Evolutionary conservation across 2,329 filamentous ascomycete genomes (phyloP).

Genomic region (Diaporthe australafricana): DNA sequence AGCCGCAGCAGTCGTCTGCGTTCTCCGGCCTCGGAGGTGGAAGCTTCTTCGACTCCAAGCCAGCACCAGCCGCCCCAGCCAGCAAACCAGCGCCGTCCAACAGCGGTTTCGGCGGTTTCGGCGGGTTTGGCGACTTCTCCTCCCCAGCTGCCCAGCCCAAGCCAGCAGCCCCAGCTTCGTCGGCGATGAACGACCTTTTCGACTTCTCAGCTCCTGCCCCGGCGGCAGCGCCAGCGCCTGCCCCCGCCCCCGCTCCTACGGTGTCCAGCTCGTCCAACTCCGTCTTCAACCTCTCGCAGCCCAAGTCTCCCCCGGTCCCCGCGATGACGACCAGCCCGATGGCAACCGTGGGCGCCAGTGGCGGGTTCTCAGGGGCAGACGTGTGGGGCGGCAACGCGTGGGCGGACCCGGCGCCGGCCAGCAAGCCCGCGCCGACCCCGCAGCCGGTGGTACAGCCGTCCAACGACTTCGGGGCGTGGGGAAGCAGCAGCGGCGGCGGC

Average conservation of each 20-base stretch:
- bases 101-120: slow-evolving; percentile 69
- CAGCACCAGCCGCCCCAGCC: slow-evolving; percentile 52
- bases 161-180: slow-evolving; percentile 58
- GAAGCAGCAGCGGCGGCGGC: slow-evolving; percentile 53
- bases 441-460: slow-evolving; percentile 54
- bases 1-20: slow-evolving; percentile 52
- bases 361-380: slow-evolving; percentile 64
- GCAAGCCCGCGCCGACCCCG: slow-evolving; percentile 59
- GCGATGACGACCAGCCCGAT: slow-evolving; percentile 51
- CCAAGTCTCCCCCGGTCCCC: slow-evolving; percentile 55
- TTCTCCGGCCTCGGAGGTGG: slow-evolving; percentile 75
- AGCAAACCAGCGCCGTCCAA: slow-evolving; percentile 50
- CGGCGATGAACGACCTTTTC: slow-evolving; percentile 82
- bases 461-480: slow-evolving; percentile 63
- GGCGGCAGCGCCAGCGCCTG: slow-evolving; percentile 55
- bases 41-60: slow-evolving; percentile 83
- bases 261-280: slow-evolving; percentile 64
- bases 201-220: slow-evolving; percentile 71
- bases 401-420: slow-evolving; percentile 68
- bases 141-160: slow-evolving; percentile 54
- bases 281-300: slow-evolving; percentile 84
- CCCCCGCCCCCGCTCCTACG: slow-evolving; percentile 56
- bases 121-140: slow-evolving; percentile 73
- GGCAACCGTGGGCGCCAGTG: slow-evolving; percentile 51
- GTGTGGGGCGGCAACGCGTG: slow-evolving; percentile 92